phyloP scores from a whole-genome alignment of 2,329 filamentous ascomycete species.

The Fusarium newnesense region DNA sequence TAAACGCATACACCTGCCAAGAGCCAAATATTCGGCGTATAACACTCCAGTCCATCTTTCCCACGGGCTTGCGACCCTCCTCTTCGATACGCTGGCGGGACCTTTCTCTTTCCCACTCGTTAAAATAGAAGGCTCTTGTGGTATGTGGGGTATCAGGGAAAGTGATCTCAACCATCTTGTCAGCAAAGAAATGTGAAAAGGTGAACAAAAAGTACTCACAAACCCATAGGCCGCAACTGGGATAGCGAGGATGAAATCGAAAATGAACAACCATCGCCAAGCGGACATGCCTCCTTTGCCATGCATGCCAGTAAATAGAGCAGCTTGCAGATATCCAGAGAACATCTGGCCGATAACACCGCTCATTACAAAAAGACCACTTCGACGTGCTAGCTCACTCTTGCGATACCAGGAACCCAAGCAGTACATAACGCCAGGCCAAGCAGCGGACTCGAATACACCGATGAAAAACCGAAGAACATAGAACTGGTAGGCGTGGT shows the following conservation, averaged over 20 bases:
- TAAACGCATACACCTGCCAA: conserved; percentile 59
- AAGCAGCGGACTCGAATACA: conserved; percentile 64
- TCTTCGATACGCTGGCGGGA: conserved; percentile 76
- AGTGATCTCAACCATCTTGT: conserved; percentile 38
- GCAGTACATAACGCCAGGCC: conserved; percentile 64
- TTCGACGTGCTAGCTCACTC: conserved; percentile 66
- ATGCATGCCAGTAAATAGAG: conserved; percentile 48
- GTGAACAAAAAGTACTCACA: neutral
- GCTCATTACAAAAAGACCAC: conserved; percentile 67
- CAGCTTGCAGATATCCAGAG: conserved; percentile 50
- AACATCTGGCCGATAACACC: conserved; percentile 59
- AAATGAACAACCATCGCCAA: conserved; percentile 54
- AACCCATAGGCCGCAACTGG: conserved; percentile 47
- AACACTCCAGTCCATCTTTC: conserved; percentile 49
- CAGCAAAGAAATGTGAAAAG: neutral
- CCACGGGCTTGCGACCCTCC: conserved; percentile 52
- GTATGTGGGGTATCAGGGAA: conserved; percentile 57
- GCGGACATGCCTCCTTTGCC: conserved; percentile 48
- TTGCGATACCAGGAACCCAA: conserved; percentile 70
- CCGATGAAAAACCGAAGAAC: conserved; percentile 65
- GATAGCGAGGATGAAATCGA: conserved; percentile 51
- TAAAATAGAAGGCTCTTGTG: conserved; percentile 55
- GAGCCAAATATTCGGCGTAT: conserved; percentile 52
- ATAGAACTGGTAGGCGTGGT: conserved; percentile 52
- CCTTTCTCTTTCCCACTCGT: conserved; percentile 68